Percentiles rank a stretch among this genome's conserved stretches.
Conservation (phyloP, 2,329 filamentous ascomycete genomes). For the Phyllosticta paracitricarpa region DNA sequence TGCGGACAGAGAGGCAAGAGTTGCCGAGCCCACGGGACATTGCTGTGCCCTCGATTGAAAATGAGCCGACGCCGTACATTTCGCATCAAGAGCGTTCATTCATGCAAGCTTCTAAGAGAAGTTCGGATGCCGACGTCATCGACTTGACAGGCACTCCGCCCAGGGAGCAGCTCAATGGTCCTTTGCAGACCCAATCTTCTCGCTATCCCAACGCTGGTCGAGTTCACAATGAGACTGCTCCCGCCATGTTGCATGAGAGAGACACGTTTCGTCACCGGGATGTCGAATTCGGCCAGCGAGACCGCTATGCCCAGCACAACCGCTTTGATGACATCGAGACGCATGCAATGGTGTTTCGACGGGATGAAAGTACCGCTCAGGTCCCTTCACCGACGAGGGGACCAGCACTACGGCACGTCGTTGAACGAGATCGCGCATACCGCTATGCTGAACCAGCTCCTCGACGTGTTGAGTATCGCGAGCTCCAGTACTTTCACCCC, state of each 20-base stretch:
- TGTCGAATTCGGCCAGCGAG: background rate
- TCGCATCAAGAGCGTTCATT: conserved; percentile 9
- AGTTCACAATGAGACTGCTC: background rate
- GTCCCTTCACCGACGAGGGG: background rate
- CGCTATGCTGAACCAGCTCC: background rate
- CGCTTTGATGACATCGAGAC: background rate
- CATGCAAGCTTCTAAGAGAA: background rate
- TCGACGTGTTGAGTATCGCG: background rate
- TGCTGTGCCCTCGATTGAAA: background rate
- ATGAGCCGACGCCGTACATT: background rate
- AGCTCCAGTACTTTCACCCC: background rate
- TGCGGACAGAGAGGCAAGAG: conserved; percentile 2
- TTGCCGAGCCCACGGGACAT: background rate
- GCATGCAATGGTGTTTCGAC: background rate
- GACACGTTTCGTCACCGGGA: background rate
- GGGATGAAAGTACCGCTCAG: background rate
- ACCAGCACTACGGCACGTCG: background rate
- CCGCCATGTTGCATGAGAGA: background rate
- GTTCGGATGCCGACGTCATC: background rate
- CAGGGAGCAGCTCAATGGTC: background rate
- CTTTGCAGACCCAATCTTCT: background rate
- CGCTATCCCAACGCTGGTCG: background rate
- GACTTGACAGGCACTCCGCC: conserved; percentile 1
- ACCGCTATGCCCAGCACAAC: background rate
- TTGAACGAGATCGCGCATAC: background rate